Evolutionary conservation across 805 yeast species (phyloP), one percentile per base, ranked within the genome.

Genomic region (Yamadazyma takamatsuzukensis): DNA sequence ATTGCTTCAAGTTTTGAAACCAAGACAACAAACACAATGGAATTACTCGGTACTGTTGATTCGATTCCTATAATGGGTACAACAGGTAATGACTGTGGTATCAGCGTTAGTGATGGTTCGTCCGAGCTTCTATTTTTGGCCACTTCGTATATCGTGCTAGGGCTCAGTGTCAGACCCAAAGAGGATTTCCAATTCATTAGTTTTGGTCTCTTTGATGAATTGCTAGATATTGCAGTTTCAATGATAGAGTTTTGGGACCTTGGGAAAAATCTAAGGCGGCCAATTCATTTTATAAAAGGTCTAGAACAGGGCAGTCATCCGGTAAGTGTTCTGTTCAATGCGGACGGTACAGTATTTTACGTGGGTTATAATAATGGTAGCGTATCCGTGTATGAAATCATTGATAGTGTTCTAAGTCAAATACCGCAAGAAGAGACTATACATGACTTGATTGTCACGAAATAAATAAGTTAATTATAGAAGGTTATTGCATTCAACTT

Each of bases 161-260:
- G 40, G 13, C 23, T 57, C 2, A 37, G 43, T 13, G 30, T 38
- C 4, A 33, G 57, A 12, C 57, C 56, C 8, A 29, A 32, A 11
- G 19, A 40, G 11, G 33, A 36, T 9, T 40, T 39, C 15, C 63
- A 58, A 30, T 54, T 61, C 34, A 44, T 53, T 3, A 50, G 58
- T 2, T 37, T 53, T 31, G 60, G 61, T 1, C 28, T 45, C 2
- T 40, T 34, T 27, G 31, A 37, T 32, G 38, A 38, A 18, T 21
- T 32, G 2, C 18, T 17, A 14, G 26, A 30, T 12, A 23, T 11
- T 19, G 15, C 27, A 15, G 26, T 34, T 3, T 37, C 53, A 3
- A 32, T 45, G 3, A 32, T 61, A 4, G 53, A 56, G 21, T 48
- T 54, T 18, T 61, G 68, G 68, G 61, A 59, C 36, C 37, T 61